Evolutionary conservation across 805 yeast genomes (phyloP), one percentile per base, ranked within the genome.

Genomic region (Pichia manshurica): DNA sequence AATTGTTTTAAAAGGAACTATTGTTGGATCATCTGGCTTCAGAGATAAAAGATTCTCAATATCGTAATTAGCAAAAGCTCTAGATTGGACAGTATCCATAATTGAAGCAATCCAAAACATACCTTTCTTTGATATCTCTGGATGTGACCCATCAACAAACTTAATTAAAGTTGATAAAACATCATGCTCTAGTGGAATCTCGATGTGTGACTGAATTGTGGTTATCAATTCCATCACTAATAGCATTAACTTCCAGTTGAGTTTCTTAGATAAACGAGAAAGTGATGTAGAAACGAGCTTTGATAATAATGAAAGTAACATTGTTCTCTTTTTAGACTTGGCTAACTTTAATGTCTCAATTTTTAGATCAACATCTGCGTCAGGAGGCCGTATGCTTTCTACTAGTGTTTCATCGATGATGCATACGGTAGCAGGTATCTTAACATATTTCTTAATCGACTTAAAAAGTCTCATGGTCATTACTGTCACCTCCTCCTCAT

Each of bases 81-180:
- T 59, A 1, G 58, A 56, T 34, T 56, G 59, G 9, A 54, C 50
- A 6, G 56, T 49, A 44, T 60, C 65, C 21, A 79, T 59, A 5
- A 82, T 53, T n/a, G 75, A 71, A 2, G 82, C 69, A 28, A 84
- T 59, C 17, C 88, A 83, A 44, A 76, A 78, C 49, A 82, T 64
- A 17, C 85, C 81, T 33, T 78, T 61, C 47, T 80, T 73, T 1
- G 86, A 70, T 39, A 87, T 65, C 2, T 74, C 65, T 0, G 96
- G 96, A 61, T 87, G 95, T 20, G 78, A 78, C n/a, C 76, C 72
- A 13, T 71, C 64, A 0, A 84, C 73, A 31, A 71, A 69, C 2
- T 68, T 64, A 8, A 75, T 69, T 29, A 85, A 64, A 2, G 74
- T 56, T 31, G 62, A 62, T 10, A 81, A 54, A 1, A 74, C 68